A percentile compares a stretch with the other conserved stretches of the same genome.
Evolutionary conservation across 345 rosid genomes (phyloP).

Genomic region (Lumnitzera littorea): DNA sequence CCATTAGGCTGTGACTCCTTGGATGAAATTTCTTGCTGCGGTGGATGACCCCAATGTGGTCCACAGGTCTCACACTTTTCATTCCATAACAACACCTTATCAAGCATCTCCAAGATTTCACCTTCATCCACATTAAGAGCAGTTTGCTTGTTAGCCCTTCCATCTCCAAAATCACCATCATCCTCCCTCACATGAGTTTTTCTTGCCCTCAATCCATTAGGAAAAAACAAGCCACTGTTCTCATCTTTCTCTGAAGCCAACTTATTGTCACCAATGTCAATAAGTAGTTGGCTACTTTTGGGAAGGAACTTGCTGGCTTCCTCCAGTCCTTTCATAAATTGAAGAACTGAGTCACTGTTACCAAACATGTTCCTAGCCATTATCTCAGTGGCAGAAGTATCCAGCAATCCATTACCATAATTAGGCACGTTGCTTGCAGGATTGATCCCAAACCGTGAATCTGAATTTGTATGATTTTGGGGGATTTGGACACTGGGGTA

Average conservation of each 20-base stretch:
- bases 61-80: conserved; percentile 11
- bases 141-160: conserved; percentile 52
- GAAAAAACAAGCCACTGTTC: conserved; percentile 16
- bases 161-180: conserved; percentile 33
- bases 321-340: conserved; percentile 31
- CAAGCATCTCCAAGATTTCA: conserved; percentile 64
- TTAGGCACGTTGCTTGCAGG: conserved; percentile 1
- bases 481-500: background rate
- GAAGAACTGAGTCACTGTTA: conserved; percentile 29
- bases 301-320: conserved; percentile 46
- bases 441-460: background rate
- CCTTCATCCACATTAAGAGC: conserved; percentile 43
- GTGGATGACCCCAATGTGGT: background rate
- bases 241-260: background rate
- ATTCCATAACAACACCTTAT: conserved; percentile 51
- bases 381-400: conserved; percentile 12
- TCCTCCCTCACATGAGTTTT: conserved; percentile 54
- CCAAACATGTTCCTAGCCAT: conserved; percentile 29
- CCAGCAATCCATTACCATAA: conserved; percentile 7
- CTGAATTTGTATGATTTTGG: background rate
- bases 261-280: conserved; percentile 12
- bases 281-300: conserved; percentile 8
- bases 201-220: conserved; percentile 28
- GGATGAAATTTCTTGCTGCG: conserved; percentile 11
- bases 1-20: conserved; percentile 17